Base-by-base conservation (phyloP, 345 rosid genomes). In the Gossypium longicalyx region DNA sequence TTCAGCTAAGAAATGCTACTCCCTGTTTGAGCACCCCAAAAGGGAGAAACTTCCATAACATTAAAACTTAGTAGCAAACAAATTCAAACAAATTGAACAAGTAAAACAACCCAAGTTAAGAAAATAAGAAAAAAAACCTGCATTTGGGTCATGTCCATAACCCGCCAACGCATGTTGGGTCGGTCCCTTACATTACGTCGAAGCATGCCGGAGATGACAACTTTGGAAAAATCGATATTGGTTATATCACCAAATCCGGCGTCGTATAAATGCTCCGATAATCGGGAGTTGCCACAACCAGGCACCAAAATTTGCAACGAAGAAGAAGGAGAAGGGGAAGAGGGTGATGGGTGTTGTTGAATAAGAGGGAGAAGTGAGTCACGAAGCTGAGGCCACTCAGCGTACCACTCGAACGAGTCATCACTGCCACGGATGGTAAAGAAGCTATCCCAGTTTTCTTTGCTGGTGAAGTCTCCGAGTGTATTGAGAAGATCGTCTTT, bases 361-460 rank as follows among this genome's bases (percentile, higher is more conserved):
- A 94, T 88, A 62, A 84, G 86, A 47, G 97, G 77, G 72, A 91
- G 63, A 23, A 94, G 91, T 27, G 91, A 77, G 63, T 67, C 77
- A 17, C 82, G 85, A 74, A 94, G 93, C 83, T 92, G 85, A 74
- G 92, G 81, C 98, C 98, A 94, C 82, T 94, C 98, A 43, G 97
- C 93, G 70, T 94, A 94, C 98, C 98, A 94, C 89, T 94, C 98
- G 81, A 94, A 94, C 12, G 95, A 83, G 74, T 94, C 93, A 60
- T 84, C 88, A 66, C 59, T 74, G 78, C 98, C 98, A 43, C 98
- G 85, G 78, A 91, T 83, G 15, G 93, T 84, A 87, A 92, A 94
- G 87, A 94, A 94, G 41, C 84, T 88, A 76, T 94, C 98, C 98
- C 98, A 91, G 76, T 94, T 94, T 67, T 92, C 98, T 81, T 92